phyloP scores from a whole-genome alignment of 257 asterid species.

The Paraleonurus japonicus region DNA sequence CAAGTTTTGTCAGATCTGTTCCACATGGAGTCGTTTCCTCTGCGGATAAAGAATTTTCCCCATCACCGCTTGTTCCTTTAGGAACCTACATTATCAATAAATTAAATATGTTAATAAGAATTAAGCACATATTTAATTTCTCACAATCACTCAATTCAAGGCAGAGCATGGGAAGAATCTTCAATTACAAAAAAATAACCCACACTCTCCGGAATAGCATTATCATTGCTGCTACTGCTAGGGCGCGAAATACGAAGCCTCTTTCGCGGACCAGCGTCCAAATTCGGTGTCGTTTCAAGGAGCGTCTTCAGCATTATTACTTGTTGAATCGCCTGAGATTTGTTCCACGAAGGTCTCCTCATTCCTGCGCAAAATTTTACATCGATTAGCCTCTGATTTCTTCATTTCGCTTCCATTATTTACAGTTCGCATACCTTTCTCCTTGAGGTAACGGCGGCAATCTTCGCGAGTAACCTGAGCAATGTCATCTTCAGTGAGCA shows the following conservation, averaged over 20 bases:
- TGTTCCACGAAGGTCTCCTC: conserved; percentile 99
- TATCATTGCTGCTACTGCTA: conserved; percentile 24
- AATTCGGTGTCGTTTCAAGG: conserved; percentile 67
- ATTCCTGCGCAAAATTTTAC: conserved; percentile 49
- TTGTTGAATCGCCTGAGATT: conserved; percentile 99
- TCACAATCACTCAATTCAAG: conserved; percentile 34
- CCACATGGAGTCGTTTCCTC: conserved; percentile 43
- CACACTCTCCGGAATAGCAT: conserved; percentile 49
- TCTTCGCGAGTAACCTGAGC: conserved; percentile 98
- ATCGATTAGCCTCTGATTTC: conserved; percentile 5
- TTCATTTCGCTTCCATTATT: conserved; percentile 8
- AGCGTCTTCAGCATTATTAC: conserved; percentile 87
- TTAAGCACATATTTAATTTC: conserved; percentile 22
- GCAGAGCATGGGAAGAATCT: conserved; percentile 32
- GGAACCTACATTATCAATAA: conserved; percentile 54
- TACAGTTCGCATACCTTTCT: conserved; percentile 54
- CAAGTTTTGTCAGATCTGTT: conserved; percentile 49
- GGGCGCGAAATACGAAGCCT: conserved; percentile 50
- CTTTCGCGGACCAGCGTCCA: conserved; percentile 46
- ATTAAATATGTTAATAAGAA: conserved; percentile 21
- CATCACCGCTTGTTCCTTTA: conserved; percentile 44
- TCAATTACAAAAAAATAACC: conserved; percentile 29
- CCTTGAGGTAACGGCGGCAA: conserved; percentile 96
- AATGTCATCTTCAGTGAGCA: conserved; percentile 96
- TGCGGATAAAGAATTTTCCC: conserved; percentile 51